Percentiles rank a stretch among this genome's conserved stretches.
Evolutionary conservation across 1,284 basidiomycete genomes (phyloP).

Genomic region (Apiotrichum montevideense): DNA sequence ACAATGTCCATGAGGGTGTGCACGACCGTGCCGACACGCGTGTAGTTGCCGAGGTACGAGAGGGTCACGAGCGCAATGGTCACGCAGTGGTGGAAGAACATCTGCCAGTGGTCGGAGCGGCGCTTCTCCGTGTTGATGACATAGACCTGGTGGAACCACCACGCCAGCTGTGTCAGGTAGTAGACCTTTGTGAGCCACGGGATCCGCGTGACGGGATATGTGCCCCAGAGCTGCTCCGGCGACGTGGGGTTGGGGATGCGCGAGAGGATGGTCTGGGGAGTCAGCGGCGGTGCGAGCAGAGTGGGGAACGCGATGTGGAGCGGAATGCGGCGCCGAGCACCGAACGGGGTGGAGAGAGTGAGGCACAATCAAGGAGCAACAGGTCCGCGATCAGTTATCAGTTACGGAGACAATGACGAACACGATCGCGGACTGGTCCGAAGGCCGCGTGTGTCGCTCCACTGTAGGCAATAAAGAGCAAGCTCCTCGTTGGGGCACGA

Average conservation of each 20-base stretch:
- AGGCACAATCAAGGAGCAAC: too few relatives aligned
- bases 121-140: constrained; percentile 89
- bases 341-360: too few relatives aligned
- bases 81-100: constrained; percentile 92
- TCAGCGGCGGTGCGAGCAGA: background rate
- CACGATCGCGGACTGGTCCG: too few relatives aligned
- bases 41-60: constrained; percentile 79
- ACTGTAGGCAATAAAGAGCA: too few relatives aligned
- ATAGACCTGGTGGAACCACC: constrained; percentile 87
- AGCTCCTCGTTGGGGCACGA: too few relatives aligned
- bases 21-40: constrained; percentile 78
- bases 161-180: constrained; percentile 85
- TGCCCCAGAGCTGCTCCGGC: constrained; percentile 66
- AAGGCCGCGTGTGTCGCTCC: too few relatives aligned
- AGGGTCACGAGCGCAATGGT: constrained; percentile 70
- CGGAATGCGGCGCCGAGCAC: too few relatives aligned
- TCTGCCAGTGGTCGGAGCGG: constrained; percentile 88
- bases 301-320: background rate
- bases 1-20: constrained; percentile 89
- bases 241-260: constrained; percentile 66
- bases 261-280: constrained; percentile 65
- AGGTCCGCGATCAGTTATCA: too few relatives aligned
- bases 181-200: constrained; percentile 78
- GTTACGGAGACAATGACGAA: too few relatives aligned
- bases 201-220: constrained; percentile 75